phyloP scores from a whole-genome alignment of 495 filamentous ascomycete genomes.

The Penicillium verhagenii region DNA sequence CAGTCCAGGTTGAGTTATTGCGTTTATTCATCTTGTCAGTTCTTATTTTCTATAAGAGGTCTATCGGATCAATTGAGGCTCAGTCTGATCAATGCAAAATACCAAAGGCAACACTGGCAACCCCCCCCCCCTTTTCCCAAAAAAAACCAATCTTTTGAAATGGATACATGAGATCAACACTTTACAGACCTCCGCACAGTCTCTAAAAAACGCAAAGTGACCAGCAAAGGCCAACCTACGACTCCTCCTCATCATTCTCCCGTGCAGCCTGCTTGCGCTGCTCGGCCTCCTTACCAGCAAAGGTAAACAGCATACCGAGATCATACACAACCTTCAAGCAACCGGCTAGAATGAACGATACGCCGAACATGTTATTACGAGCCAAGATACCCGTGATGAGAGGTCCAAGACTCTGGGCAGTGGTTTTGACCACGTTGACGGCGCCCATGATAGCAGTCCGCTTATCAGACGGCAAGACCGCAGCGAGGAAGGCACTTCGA shows the following conservation, averaged over 20 bases:
- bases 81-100: too few relatives aligned
- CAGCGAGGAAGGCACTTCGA: constrained; percentile 74
- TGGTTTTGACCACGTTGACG: constrained; percentile 66
- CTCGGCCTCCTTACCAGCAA: constrained; percentile 43
- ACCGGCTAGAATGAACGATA: constrained; percentile 71
- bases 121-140: too few relatives aligned
- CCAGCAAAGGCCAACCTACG: not conserved
- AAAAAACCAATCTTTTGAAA: too few relatives aligned
- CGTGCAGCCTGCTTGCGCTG: constrained; percentile 16
- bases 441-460: constrained; percentile 77
- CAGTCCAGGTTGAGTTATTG: too few relatives aligned
- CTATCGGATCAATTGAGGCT: too few relatives aligned
- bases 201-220: too few relatives aligned
- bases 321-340: constrained; percentile 70
- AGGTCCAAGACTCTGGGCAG: constrained; percentile 62
- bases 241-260: constrained; percentile 16
- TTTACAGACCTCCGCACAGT: too few relatives aligned
- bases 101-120: too few relatives aligned
- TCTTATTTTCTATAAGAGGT: too few relatives aligned
- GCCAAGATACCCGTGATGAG: constrained; percentile 69
- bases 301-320: constrained; percentile 68
- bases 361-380: constrained; percentile 59
- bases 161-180: too few relatives aligned
- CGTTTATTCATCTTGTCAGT: too few relatives aligned
- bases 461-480: constrained; percentile 67